phyloP scores from a whole-genome alignment of 306 rosid genomes.

The Gleditsia sinensis region DNA sequence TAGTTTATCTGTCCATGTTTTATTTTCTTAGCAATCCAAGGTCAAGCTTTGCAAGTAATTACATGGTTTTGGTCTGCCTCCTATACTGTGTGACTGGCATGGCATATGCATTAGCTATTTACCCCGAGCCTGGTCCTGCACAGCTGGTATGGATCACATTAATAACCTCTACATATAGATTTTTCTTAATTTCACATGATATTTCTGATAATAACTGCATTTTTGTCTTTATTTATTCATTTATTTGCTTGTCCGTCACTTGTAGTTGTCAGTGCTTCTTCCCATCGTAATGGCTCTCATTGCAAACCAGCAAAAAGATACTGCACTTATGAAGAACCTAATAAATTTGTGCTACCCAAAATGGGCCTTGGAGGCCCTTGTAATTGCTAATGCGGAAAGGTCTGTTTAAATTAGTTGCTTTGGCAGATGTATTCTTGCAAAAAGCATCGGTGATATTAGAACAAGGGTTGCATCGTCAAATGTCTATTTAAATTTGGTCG shows the following conservation, averaged over 20 bases:
- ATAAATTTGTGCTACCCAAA: constrained; percentile 68
- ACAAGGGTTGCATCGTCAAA: too few relatives aligned
- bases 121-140: constrained; percentile 71
- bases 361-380: constrained; percentile 89
- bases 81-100: constrained; percentile 85
- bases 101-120: constrained; percentile 71
- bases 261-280: constrained; percentile 86
- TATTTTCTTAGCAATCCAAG: constrained; percentile 87
- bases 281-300: constrained; percentile 80
- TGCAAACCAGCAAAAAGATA: constrained; percentile 49
- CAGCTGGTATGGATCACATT: constrained; percentile 61
- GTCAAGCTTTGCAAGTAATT: constrained; percentile 64
- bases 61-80: constrained; percentile 58
- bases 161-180: too few relatives aligned
- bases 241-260: neutral
- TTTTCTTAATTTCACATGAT: too few relatives aligned
- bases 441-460: too few relatives aligned
- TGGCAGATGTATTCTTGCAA: too few relatives aligned
- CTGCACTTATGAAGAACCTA: constrained; percentile 46
- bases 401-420: too few relatives aligned
- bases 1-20: constrained; percentile 88
- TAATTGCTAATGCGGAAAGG: constrained; percentile 65
- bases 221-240: neutral
- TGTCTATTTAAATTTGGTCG: too few relatives aligned
- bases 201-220: constrained; percentile 1